Conservation (phyloP, 139 green algal species). For the Picochlorum sp. region DNA sequence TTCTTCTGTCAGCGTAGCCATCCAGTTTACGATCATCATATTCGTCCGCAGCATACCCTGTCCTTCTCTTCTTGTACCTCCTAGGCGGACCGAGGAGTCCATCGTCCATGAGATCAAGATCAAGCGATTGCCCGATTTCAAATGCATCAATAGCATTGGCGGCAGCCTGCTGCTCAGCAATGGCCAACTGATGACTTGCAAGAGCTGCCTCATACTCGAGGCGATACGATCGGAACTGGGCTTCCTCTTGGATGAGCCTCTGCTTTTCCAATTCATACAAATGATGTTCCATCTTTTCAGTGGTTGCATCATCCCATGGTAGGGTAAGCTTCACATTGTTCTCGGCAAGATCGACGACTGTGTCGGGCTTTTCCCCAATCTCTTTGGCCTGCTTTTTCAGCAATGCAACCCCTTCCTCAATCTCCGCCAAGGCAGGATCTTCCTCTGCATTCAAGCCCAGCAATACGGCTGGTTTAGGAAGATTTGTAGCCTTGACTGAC, state of each 20-base stretch:
- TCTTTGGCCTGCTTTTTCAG: background rate
- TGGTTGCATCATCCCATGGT: background rate
- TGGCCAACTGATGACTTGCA: constrained; percentile 25
- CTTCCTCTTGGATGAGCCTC: constrained; percentile 31
- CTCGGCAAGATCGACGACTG: background rate
- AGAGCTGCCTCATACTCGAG: constrained; percentile 40
- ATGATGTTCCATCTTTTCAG: background rate
- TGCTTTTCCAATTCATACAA: constrained; percentile 18
- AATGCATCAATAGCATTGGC: constrained; percentile 8
- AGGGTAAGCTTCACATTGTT: background rate
- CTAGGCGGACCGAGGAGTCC: background rate
- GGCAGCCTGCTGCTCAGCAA: constrained; percentile 10
- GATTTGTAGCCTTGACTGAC: constrained; percentile 4
- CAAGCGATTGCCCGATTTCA: background rate
- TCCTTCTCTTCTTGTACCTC: background rate
- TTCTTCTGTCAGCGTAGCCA: constrained; percentile 3
- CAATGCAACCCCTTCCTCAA: constrained; percentile 6
- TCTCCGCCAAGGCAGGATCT: constrained; percentile 23
- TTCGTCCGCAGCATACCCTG: background rate
- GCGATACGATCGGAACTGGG: constrained; percentile 30
- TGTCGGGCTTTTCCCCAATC: background rate
- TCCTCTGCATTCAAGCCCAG: constrained; percentile 16
- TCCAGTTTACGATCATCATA: background rate
- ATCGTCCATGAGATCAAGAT: background rate
- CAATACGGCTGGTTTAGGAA: background rate